These are phyloP conservation scores for Wickerhamiella allomyrinae DNA, from an alignment of 805 yeast species.

Conservation along the genomic window DNA sequence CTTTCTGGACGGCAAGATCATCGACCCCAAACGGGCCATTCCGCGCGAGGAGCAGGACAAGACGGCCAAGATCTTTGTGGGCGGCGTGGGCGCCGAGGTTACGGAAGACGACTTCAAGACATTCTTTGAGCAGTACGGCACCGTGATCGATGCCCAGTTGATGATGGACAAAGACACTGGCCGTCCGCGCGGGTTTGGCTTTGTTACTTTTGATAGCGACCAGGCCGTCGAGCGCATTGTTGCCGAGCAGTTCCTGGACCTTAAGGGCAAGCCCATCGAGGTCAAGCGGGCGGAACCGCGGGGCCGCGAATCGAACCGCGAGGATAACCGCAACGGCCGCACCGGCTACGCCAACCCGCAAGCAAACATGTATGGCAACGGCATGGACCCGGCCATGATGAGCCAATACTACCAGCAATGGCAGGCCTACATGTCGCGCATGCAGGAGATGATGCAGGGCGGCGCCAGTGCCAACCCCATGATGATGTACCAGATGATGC, in stretches of 20 bases:
- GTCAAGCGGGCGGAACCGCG: conserved; percentile 33
- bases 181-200: conserved; percentile 92
- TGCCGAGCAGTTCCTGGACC: conserved; percentile 61
- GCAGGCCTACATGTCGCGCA: conserved; percentile 27
- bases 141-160: conserved; percentile 85
- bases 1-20: conserved; percentile 84
- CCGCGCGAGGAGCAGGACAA: conserved; percentile 95
- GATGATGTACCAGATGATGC: conserved; percentile 16
- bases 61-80: conserved; percentile 92
- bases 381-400: conserved; percentile 31
- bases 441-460: conserved; percentile 26
- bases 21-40: conserved; percentile 94
- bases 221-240: conserved; percentile 86
- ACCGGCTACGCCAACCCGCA: conserved; percentile 8
- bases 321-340: conserved; percentile 11
- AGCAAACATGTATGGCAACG: conserved; percentile 15
- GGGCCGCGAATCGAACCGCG: conserved; percentile 14
- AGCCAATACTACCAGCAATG: conserved; percentile 30
- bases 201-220: conserved; percentile 87
- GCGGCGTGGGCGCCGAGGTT: conserved; percentile 90
- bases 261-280: conserved; percentile 57
- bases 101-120: conserved; percentile 80
- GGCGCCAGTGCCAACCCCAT: conserved; percentile 13
- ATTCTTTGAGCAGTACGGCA: conserved; percentile 77
- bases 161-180: conserved; percentile 98